Percentiles rank a stretch among this genome's conserved stretches.
Evolutionary conservation across 2,329 filamentous ascomycete species (phyloP).

Genomic region (Penicillium verrucosum): DNA sequence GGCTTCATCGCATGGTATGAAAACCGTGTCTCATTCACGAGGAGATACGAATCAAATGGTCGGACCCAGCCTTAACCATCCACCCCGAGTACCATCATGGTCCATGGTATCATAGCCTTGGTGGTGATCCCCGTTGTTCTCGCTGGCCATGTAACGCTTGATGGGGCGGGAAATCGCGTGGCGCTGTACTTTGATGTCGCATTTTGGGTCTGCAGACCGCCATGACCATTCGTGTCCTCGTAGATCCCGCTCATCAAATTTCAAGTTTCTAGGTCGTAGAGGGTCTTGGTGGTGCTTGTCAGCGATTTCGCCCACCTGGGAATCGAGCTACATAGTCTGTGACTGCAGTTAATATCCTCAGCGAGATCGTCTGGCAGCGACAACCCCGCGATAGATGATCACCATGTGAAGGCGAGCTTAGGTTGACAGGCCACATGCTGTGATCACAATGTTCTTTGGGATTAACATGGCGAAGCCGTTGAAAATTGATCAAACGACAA

Average conservation of each 20-base stretch:
- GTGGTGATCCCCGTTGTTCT: too few relatives aligned
- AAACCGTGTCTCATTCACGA: too few relatives aligned
- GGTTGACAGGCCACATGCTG: not conserved
- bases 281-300: not conserved
- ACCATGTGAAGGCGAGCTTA: not conserved
- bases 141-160: too few relatives aligned
- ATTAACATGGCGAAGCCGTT: not conserved
- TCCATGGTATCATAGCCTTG: too few relatives aligned
- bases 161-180: too few relatives aligned
- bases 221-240: not conserved
- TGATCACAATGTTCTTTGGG: not conserved
- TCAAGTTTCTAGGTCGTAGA: not conserved
- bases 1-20: too few relatives aligned
- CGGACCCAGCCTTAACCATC: too few relatives aligned
- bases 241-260: slow-evolving; percentile 2
- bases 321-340: not conserved
- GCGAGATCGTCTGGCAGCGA: not conserved
- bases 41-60: too few relatives aligned
- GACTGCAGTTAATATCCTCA: not conserved
- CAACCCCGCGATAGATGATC: not conserved
- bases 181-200: slow-evolving; percentile 6
- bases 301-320: not conserved
- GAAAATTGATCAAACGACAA: not conserved
- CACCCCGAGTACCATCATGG: too few relatives aligned
- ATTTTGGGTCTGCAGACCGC: slow-evolving; percentile 2